Evolutionary conservation across 2,329 filamentous ascomycete genomes (phyloP), one percentile per base, ranked within the genome.

Genomic region (Sphaerulina musiva): DNA sequence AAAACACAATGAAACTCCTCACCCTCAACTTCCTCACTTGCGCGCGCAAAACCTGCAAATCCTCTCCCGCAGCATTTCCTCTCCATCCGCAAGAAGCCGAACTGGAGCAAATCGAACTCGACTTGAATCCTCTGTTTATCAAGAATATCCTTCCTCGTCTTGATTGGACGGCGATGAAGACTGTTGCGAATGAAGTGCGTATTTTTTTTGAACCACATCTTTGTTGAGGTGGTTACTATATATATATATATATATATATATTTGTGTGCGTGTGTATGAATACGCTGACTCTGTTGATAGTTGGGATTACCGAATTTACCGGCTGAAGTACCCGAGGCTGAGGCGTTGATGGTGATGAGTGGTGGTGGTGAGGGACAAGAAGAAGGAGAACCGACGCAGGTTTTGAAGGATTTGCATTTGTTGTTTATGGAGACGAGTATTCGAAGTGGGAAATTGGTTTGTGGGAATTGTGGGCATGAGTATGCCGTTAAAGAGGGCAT

Each of bases 11-110:
- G 93, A 97, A 97, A 73, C 78, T 97, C 59, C 82, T 97, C 49
- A 96, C 90, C 57, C 85, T 95, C 66, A 97, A 97, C 75, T 98
- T 98, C 74, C 78, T 97, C 61, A 93, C 89, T 66, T 98, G 93
- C 78, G 92, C 93, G 58, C 87, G 95, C 69, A 97, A 96, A 78
- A 79, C 87, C 53, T 98, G 93, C 85, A 95, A 95, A 75, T 81
- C 83, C 54, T 84, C 85, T 32, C 78, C 85, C 5, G 76, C 80
- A 49, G 89, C 89, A 23, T 97, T 95, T 68, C 93, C 93, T 2
- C 80, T 98, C 12, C 93, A 97, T 71, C 92, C 93, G 53, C 86
- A 86, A 66, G 90, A 97, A 66, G 91, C 89, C 49, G 90, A 95
- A 70, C 84, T 98, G 23, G 90, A 91, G 62, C 84, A 90, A 66